Percentiles rank a stretch among this genome's conserved stretches.
These are phyloP conservation scores for Melaleuca quinquenervia DNA, from an alignment of 345 rosid genomes.

Conservation along the genomic window DNA sequence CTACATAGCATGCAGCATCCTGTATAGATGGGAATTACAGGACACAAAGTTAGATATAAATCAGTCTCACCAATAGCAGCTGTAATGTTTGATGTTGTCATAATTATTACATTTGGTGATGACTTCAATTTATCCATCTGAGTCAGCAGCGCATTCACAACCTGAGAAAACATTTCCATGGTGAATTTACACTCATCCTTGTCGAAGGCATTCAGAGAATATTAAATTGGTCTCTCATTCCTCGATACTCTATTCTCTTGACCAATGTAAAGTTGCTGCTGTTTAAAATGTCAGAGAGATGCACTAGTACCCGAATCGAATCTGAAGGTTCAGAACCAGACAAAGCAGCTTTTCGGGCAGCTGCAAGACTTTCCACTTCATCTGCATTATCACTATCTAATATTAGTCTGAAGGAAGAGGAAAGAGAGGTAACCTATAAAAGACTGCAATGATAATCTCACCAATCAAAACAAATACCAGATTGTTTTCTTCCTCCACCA, in stretches of 20 bases:
- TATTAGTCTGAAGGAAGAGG: slow-evolving; percentile 9
- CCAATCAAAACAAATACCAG: slow-evolving; percentile 98
- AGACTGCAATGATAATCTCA: slow-evolving; percentile 26
- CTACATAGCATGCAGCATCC: neutral
- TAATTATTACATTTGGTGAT: slow-evolving; percentile 77
- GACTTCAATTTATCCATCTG: slow-evolving; percentile 97
- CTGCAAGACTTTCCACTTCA: slow-evolving; percentile 99
- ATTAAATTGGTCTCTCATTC: neutral
- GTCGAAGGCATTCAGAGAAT: neutral
- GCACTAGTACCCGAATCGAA: slow-evolving; percentile 69
- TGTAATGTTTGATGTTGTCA: slow-evolving; percentile 95
- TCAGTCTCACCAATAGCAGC: slow-evolving; percentile 82
- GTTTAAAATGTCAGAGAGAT: neutral
- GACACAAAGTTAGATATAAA: neutral
- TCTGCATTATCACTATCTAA: slow-evolving; percentile 40
- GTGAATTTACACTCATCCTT: neutral
- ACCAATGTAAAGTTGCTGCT: neutral
- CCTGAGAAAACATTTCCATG: slow-evolving; percentile 36
- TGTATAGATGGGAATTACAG: neutral
- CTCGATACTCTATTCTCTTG: neutral
- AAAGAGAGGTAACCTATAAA: neutral
- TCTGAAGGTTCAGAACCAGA: slow-evolving; percentile 99
- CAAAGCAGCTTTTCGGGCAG: slow-evolving; percentile 91
- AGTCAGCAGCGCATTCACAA: slow-evolving; percentile 92
- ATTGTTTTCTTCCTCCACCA: slow-evolving; percentile 98